Base-by-base conservation (phyloP, 2,329 filamentous ascomycete species). In the Periconia macrospinosa region DNA sequence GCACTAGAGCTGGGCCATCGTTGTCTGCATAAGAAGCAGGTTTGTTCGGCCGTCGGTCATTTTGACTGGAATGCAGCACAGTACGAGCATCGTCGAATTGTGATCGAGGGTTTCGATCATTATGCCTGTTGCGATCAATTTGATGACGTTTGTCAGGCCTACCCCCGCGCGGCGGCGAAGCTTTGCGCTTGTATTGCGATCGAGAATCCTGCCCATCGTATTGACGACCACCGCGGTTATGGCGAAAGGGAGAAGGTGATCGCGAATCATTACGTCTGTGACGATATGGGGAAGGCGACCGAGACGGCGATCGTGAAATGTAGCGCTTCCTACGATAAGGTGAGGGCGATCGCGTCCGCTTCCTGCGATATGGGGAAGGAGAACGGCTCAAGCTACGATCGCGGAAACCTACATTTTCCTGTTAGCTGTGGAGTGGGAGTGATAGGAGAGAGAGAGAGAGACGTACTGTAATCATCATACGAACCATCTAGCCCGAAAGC, bases 71-170 rank as follows among this genome's bases (percentile, higher is more conserved):
- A 6, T 47, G 30, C 19, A 48, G 53, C 6, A 44, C 53, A 14
- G 41, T 30, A 17, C 56, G 43, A 47, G 48, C 48, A 51, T 86
- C 81, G 68, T 89, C 86, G 76, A 88, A 86, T 62, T 83, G 83
- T 33, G 82, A 77, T 62, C 83, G 85, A 69, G 84, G 84, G 67
- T 86, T 80, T 41, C 82, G 74, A 62, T 89, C 86, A 80, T 74
- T 56, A 79, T 78, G 68, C 73, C 67, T 67, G 50, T 53, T 56
- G 49, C 59, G 63, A 63, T 69, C 65, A 60, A 61, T 60, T 53
- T 65, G 58, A 47, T 80, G 73, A 61, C 89, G 83, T 75, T 92
- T 92, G 65, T 83, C 83, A 40, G 64, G 62, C 20, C 68, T 65
- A 45, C 41, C 55, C 35, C 60, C 59, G 44, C 62, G 67, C 15